phyloP scores from a whole-genome alignment of 208 protist species.

The Trypanosoma cruzi region DNA sequence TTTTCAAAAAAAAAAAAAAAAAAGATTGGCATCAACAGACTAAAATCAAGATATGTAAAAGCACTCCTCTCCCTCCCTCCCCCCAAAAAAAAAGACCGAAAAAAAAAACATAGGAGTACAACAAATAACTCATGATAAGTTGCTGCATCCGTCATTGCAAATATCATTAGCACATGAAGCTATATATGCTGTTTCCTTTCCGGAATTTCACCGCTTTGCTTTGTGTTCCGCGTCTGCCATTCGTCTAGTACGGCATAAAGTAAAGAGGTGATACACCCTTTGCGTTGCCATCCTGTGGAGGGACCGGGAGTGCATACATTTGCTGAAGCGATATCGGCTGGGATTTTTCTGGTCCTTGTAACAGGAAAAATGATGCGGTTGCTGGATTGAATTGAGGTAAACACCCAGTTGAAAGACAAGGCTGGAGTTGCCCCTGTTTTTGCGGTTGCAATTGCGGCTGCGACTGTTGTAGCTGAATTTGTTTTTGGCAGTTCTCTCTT shows the following conservation, averaged over 20 bases:
- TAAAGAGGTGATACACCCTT: background rate
- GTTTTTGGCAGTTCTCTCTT: background rate
- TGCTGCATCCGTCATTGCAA: too few relatives aligned
- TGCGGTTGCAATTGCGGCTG: background rate
- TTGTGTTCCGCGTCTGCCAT: background rate
- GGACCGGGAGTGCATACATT: conserved; percentile 14
- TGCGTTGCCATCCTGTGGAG: background rate
- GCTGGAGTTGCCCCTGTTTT: background rate
- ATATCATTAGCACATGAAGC: too few relatives aligned
- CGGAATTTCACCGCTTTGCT: background rate
- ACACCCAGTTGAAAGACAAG: background rate
- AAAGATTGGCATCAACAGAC: too few relatives aligned
- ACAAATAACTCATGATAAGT: too few relatives aligned
- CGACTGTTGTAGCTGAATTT: conserved; percentile 5
- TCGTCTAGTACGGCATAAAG: conserved; percentile 9
- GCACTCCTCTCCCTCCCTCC: too few relatives aligned
- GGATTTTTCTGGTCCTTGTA: background rate
- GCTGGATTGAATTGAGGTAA: background rate
- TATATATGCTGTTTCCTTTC: background rate
- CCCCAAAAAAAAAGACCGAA: too few relatives aligned
- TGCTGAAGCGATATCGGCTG: background rate
- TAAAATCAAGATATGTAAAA: too few relatives aligned
- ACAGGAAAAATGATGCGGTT: background rate
- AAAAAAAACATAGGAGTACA: too few relatives aligned
- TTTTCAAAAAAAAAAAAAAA: too few relatives aligned